Percentiles rank a stretch among this genome's conserved stretches.
Conservation (phyloP, 2,329 filamentous ascomycete genomes). For the Fusarium illudens region DNA sequence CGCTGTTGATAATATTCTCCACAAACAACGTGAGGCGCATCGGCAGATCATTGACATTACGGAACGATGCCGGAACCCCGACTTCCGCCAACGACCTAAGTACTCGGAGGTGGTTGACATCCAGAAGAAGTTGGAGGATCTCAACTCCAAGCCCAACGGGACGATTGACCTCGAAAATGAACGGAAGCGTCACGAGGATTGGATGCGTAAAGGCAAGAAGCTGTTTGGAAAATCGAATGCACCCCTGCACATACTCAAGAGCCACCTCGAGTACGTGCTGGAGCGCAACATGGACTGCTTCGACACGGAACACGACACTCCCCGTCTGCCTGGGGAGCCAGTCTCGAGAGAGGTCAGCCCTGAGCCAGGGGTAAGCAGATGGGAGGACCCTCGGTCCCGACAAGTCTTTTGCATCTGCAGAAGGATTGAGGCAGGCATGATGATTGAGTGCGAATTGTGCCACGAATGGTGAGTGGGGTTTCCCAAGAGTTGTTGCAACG, state of each 20-base stretch:
- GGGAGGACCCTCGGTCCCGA: conserved; percentile 68
- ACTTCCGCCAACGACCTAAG: conserved; percentile 81
- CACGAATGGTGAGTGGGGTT: conserved; percentile 82
- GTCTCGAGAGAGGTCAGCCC: conserved; percentile 81
- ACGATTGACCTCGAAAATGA: conserved; percentile 94
- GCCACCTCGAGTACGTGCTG: conserved; percentile 92
- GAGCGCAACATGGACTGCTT: conserved; percentile 92
- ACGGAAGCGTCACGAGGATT: conserved; percentile 94
- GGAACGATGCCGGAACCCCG: conserved; percentile 76
- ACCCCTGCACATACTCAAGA: conserved; percentile 92
- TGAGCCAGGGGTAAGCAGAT: conserved; percentile 61
- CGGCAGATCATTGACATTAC: conserved; percentile 85
- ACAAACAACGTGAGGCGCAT: conserved; percentile 95
- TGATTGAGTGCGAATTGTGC: conserved; percentile 99
- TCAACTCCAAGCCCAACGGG: conserved; percentile 91
- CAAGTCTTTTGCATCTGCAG: conserved; percentile 98
- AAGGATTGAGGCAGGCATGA: conserved; percentile 93
- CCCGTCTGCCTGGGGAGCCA: conserved; percentile 89
- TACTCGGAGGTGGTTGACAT: conserved; percentile 92
- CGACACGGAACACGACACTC: conserved; percentile 83
- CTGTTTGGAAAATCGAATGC: conserved; percentile 98
- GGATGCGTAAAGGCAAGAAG: conserved; percentile 99
- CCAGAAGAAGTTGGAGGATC: conserved; percentile 83
- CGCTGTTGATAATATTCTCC: conserved; percentile 88
- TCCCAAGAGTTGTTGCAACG: background rate